Evolutionary conservation across 305 asterid species (phyloP).

Genomic region (Solanum hybrid): DNA sequence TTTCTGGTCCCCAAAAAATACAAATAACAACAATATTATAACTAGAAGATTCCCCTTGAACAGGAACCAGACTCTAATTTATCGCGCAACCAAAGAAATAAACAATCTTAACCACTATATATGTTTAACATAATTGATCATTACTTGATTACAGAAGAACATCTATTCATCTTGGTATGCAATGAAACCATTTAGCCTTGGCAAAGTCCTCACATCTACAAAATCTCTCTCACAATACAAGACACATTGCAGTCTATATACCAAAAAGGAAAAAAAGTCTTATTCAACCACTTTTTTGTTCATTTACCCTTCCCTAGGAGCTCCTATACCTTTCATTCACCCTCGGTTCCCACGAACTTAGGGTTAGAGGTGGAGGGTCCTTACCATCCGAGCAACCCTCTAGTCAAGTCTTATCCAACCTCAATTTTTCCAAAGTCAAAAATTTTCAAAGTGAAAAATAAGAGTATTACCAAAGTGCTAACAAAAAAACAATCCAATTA

Average conservation of each 20-base stretch:
- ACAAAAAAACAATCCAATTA: not conserved
- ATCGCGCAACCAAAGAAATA: not conserved
- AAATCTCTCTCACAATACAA: not conserved
- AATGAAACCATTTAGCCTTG: not conserved
- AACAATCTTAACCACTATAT: not conserved
- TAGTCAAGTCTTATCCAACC: not conserved
- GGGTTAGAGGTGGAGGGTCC: not conserved
- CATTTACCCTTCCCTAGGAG: not conserved
- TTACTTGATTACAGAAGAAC: not conserved
- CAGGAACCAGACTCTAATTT: not conserved
- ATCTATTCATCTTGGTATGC: not conserved
- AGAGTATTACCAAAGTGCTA: not conserved
- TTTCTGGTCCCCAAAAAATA: not conserved
- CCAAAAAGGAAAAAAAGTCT: not conserved
- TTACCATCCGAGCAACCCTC: not conserved
- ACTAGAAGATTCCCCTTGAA: not conserved
- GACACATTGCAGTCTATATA: not conserved
- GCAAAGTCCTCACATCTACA: not conserved
- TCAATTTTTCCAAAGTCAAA: not conserved
- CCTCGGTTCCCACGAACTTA: not conserved
- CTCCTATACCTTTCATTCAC: not conserved
- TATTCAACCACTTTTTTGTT: not conserved
- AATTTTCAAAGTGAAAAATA: not conserved
- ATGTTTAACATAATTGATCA: not conserved
- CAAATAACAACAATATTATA: not conserved